Evolutionary conservation across 305 asterid genomes (phyloP).

Genomic region (Striga hermonthica): DNA sequence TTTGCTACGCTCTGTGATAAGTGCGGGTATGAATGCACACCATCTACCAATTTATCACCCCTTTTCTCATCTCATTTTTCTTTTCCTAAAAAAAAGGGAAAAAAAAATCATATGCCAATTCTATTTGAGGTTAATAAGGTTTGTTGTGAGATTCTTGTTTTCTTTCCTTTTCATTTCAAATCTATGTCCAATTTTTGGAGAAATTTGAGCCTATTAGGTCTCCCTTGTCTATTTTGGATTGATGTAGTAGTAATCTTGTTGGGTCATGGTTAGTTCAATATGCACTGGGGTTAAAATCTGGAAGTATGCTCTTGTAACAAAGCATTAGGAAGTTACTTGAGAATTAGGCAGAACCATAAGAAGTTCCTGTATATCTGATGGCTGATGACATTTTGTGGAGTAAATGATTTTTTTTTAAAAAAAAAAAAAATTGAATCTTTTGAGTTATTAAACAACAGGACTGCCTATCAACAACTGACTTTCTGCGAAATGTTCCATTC

Average conservation of each 20-base stretch:
- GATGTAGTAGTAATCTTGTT: background rate
- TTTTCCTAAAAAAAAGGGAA: too few species aligned
- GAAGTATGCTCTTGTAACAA: background rate
- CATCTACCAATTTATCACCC: background rate
- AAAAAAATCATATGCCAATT: too few species aligned
- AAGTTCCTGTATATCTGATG: too few species aligned
- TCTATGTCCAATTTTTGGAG: slow-evolving; percentile 16
- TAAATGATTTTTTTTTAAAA: too few species aligned
- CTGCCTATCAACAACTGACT: slow-evolving; percentile 65
- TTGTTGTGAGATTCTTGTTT: background rate
- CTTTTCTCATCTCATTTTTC: slow-evolving; percentile 6
- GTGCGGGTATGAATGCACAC: slow-evolving; percentile 62
- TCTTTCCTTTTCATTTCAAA: background rate
- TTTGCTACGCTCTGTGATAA: slow-evolving; percentile 65
- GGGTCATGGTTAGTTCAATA: background rate
- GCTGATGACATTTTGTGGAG: too few species aligned
- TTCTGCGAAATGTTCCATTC: slow-evolving; percentile 87
- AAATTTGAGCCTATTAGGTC: slow-evolving; percentile 12
- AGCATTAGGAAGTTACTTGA: background rate
- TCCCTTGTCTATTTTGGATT: background rate
- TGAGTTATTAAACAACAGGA: slow-evolving; percentile 44
- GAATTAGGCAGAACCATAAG: too few species aligned
- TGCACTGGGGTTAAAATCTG: slow-evolving; percentile 6
- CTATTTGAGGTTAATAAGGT: slow-evolving; percentile 13
- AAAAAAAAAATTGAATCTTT: background rate